Conservation (phyloP, 371 early-diverging fungal genomes). For the Syncephalastrum racemosum region DNA sequence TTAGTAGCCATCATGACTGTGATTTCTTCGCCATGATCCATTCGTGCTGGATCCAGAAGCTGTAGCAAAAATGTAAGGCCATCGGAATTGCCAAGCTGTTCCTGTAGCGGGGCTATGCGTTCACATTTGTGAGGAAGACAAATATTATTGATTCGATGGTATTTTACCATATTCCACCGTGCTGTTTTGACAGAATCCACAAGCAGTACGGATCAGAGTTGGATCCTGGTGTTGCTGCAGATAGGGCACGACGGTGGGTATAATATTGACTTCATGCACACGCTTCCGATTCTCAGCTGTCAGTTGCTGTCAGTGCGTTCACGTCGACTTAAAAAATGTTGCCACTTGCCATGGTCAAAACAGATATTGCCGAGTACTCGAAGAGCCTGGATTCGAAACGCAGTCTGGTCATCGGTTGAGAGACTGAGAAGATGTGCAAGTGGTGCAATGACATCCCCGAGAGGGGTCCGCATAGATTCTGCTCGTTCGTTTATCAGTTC, state of each 20-base stretch:
- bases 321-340: no score
- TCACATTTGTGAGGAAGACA: no score
- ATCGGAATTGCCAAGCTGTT: conserved; percentile 35
- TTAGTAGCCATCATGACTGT: conserved; percentile 36
- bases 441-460: conserved; percentile 46
- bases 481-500: background rate
- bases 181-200: conserved; percentile 73
- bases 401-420: conserved; percentile 23
- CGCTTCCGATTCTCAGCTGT: conserved; percentile 69
- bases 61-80: conserved; percentile 34
- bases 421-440: conserved; percentile 32
- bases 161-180: conserved; percentile 76
- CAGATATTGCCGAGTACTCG: conserved; percentile 78
- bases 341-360: conserved; percentile 69
- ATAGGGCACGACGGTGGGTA: conserved; percentile 42
- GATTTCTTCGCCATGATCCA: conserved; percentile 40
- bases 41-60: conserved; percentile 33
- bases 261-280: conserved; percentile 52
- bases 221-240: conserved; percentile 35
- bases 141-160: background rate
- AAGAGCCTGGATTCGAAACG: conserved; percentile 60
- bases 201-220: conserved; percentile 54
- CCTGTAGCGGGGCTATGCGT: conserved; percentile 44
- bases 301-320: background rate
- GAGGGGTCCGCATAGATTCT: conserved; percentile 49